These are phyloP conservation scores for Trichosporon sp. DNA, from an alignment of 1,284 basidiomycete genomes.

Conservation along the genomic window DNA sequence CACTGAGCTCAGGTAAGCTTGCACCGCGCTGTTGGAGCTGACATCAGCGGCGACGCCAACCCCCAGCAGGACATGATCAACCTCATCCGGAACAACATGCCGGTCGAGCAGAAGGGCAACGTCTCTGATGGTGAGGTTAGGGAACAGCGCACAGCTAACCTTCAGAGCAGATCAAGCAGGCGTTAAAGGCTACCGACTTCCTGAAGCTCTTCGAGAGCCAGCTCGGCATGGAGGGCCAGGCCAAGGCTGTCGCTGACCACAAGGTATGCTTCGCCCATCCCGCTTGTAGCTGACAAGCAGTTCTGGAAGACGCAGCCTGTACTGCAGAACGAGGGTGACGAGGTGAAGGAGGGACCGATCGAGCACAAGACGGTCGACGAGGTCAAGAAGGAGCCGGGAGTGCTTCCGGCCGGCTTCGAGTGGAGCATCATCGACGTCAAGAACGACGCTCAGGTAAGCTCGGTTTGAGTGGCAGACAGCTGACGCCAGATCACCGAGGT, in stretches of 20 bases:
- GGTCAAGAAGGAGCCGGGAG: constrained; percentile 82
- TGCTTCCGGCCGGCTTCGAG: constrained; percentile 88
- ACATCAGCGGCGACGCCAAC: constrained; percentile 22
- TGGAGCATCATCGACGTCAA: constrained; percentile 85
- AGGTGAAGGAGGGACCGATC: constrained; percentile 80
- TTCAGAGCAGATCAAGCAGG: constrained; percentile 52
- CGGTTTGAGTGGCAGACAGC: neutral
- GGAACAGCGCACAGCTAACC: constrained; percentile 19
- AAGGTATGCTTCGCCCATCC: constrained; percentile 63
- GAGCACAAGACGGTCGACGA: constrained; percentile 73
- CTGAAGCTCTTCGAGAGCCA: constrained; percentile 57
- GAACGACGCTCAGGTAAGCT: constrained; percentile 69
- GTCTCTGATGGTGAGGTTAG: constrained; percentile 20
- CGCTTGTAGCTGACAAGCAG: constrained; percentile 56
- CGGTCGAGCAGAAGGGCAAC: constrained; percentile 12
- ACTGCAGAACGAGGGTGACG: constrained; percentile 65
- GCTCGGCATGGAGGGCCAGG: constrained; percentile 60
- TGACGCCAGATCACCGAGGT: constrained; percentile 77
- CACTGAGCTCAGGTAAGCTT: constrained; percentile 5
- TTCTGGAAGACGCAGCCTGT: constrained; percentile 98
- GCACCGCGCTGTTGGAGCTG: neutral
- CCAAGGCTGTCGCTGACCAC: constrained; percentile 79
- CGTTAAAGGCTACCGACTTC: constrained; percentile 55
- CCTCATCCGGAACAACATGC: constrained; percentile 29
- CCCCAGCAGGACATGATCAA: constrained; percentile 24